Base-by-base conservation (phyloP, 306 rosid species). In the Hippophae rhamnoides region DNA sequence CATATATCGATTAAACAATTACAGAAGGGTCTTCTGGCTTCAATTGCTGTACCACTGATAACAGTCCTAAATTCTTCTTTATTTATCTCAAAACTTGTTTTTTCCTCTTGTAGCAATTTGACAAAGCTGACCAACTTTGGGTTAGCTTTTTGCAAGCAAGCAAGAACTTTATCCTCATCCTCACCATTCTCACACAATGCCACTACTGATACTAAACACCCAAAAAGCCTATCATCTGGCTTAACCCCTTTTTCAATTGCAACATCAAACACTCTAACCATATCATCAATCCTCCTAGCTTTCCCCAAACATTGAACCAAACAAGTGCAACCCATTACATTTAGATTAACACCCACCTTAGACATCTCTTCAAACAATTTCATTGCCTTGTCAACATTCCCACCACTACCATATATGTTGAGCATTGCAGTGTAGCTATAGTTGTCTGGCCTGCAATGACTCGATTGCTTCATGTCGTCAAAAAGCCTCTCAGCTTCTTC, bases 361-460 rank as follows among this genome's bases (percentile, higher is more conserved):
- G 72, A 66, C 94, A 93, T 88, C 75, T 88, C 97, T 43, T 88
- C 90, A 55, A 93, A 88, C 79, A 88, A 54, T 40, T 42, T 70
- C 82, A 86, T 80, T 40, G 99, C 92, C 69, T 73, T 81, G 5
- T 72, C 85, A 3, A 76, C 94, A 46, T 82, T 71, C 64, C 97
- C 94, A 55, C 77, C 84, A 46, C 97, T 93, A 13, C 94, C 97
- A 63, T 82, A 78, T 42, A 93, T 86, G 65, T 86, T 86, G 58
- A 88, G 74, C 99, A 93, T 88, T 6, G 99, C 97, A 0, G 99
- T 93, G 84, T 88, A 88, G 76, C 97, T 88, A 86, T 87, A 88
- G 56, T 88, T 81, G 60, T 93, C 95, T 0, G 96, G 93, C 68
- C 52, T 64, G 64, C 81, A 68, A 57, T 72, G 62, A 76, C 77